Conservation (phyloP, 331 rosid genomes). For the Phaseolus coccineus region DNA sequence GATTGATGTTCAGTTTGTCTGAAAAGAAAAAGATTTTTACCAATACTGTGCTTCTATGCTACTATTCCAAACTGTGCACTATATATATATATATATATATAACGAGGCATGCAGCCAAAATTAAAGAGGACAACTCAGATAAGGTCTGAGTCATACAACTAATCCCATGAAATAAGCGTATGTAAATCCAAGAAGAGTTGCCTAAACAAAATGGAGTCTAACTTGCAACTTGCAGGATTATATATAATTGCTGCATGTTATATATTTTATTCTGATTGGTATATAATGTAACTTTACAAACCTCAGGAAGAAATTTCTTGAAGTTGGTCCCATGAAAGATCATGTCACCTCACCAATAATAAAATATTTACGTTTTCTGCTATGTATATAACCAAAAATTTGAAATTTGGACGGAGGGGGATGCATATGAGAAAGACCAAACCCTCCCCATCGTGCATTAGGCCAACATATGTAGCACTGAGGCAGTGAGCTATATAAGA, state of each 20-base stretch:
- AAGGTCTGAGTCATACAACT: constrained; percentile 4
- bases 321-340: constrained; percentile 33
- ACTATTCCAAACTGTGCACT: background rate
- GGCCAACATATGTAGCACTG: background rate
- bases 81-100: background rate
- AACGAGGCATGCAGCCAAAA: background rate
- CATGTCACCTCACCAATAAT: constrained; percentile 6
- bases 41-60: background rate
- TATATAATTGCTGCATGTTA: background rate
- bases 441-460: background rate
- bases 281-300: constrained; percentile 31
- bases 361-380: background rate
- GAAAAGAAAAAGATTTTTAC: background rate
- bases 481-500: background rate
- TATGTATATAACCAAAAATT: background rate
- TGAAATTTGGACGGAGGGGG: background rate
- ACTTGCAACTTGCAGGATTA: constrained; percentile 25
- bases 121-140: background rate
- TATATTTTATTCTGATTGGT: constrained; percentile 44
- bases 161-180: constrained; percentile 1
- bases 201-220: background rate
- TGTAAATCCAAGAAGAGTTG: constrained; percentile 25
- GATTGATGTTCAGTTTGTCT: background rate
- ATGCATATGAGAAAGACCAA: background rate
- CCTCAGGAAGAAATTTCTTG: constrained; percentile 16